phyloP scores from a whole-genome alignment of 768 basidiomycete species.

The Gloeopeniophorella convolvens region DNA sequence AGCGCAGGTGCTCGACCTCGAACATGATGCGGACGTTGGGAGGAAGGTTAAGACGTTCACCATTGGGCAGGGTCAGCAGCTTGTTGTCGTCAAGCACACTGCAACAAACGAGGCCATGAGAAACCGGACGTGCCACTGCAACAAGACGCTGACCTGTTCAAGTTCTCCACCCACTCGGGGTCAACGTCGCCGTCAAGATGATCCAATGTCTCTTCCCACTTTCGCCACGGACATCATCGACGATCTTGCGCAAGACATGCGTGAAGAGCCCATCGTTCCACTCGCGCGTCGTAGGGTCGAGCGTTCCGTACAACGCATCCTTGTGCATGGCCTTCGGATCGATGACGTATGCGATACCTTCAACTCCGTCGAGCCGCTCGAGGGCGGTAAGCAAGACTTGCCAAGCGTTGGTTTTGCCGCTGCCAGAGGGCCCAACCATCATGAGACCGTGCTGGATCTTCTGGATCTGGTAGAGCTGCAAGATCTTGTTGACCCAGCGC shows the following conservation, averaged over 20 bases:
- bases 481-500: constrained; percentile 89
- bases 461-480: constrained; percentile 98
- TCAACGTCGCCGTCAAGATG: constrained; percentile 98
- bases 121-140: not conserved
- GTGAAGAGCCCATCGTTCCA: constrained; percentile 99
- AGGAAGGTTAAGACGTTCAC: constrained; percentile 94
- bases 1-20: constrained; percentile 95
- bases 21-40: constrained; percentile 99
- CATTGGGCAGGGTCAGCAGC: constrained; percentile 91
- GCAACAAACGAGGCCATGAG: constrained; percentile 5
- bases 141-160: constrained; percentile 71
- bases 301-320: constrained; percentile 93
- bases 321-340: constrained; percentile 99
- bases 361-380: constrained; percentile 84
- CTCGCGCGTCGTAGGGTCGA: constrained; percentile 95
- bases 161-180: constrained; percentile 99
- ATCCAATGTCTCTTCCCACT: constrained; percentile 98
- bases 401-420: constrained; percentile 97
- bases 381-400: constrained; percentile 86
- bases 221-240: constrained; percentile 97
- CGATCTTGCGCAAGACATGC: constrained; percentile 93
- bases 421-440: constrained; percentile 99
- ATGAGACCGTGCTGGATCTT: constrained; percentile 99
- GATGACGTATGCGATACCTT: constrained; percentile 93
- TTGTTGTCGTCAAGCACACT: constrained; percentile 99